These are phyloP conservation scores for Crassisporium funariophilum DNA, from an alignment of 768 basidiomycete genomes.

Conservation along the genomic window DNA sequence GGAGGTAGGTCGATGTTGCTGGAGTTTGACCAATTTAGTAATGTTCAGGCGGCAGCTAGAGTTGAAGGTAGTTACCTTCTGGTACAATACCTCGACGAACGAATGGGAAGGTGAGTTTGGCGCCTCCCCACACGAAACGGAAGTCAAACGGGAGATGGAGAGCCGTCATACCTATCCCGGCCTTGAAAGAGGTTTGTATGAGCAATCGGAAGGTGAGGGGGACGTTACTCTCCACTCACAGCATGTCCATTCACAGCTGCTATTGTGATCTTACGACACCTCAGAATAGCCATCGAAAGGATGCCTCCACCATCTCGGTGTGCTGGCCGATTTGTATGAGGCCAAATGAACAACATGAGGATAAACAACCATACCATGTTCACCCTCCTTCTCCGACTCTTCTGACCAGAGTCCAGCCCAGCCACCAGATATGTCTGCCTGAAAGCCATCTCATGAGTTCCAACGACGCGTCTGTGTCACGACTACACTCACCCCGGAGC, in stretches of 20 bases:
- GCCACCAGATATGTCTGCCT: conserved; percentile 54
- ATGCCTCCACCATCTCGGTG: conserved; percentile 49
- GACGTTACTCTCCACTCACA: conserved; percentile 22
- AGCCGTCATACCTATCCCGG: conserved; percentile 51
- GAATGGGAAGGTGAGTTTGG: conserved; percentile 52
- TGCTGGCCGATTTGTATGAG: conserved; percentile 25
- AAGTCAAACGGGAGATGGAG: conserved; percentile 55
- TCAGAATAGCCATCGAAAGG: conserved; percentile 44
- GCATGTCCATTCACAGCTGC: conserved; percentile 54
- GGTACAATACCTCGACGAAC: conserved; percentile 53
- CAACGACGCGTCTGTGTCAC: neutral
- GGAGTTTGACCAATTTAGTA: conserved; percentile 5
- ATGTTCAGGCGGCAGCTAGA: too few species aligned
- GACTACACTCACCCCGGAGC: conserved; percentile 48
- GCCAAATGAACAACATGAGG: neutral
- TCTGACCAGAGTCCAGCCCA: conserved; percentile 44
- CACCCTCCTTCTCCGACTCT: conserved; percentile 48
- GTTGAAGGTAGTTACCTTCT: conserved; percentile 38
- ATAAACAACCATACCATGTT: conserved; percentile 38
- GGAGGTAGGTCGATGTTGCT: conserved; percentile 42
- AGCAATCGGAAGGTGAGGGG: neutral
- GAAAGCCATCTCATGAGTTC: neutral
- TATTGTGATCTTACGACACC: conserved; percentile 56
- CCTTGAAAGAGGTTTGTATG: conserved; percentile 23
- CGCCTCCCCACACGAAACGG: conserved; percentile 53